Evolutionary conservation across 2,329 filamentous ascomycete species (phyloP), one percentile per base, ranked within the genome.

Genomic region (Verticillium isaacii): DNA sequence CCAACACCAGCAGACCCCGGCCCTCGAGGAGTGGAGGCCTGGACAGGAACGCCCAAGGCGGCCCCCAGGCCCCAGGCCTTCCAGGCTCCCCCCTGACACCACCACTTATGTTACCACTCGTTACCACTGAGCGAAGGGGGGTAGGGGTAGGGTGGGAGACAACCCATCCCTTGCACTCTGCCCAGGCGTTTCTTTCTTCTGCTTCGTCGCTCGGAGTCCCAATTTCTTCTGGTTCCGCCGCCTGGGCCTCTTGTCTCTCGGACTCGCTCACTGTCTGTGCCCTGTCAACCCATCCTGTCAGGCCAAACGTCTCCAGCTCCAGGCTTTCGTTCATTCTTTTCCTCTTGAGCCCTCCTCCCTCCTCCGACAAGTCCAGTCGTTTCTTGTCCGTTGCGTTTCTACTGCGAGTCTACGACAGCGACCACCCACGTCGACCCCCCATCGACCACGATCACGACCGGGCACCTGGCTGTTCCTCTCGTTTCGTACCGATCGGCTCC

Each of bases 181-280:
- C 25, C 56, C 56, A 12, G 36, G 56, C 56, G 36, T 41, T 45
- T 34, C 57, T 50, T 58, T 58, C 57, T 58, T 58, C 37, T 58
- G 57, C 57, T 41, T 58, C 57, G 57, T 45, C 57, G 57, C 57
- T 58, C 37, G 57, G 57, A 39, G 29, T 58, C 57, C 45, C 32
- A 58, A 58, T 58, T 58, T 58, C 57, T 58, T 52, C 37, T 39
- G 57, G 37, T 58, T 58, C 57, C 37, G 45, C 57, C 32, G 15
- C 34, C 55, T 57, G 57, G 37, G 15, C 57, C 57, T 58, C 25
- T 58, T 41, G 34, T 58, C 19, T 12, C 19, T 23, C 45, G 45
- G n/a, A 12, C 45, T 52, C 45, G 45, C 45, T 52, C 45, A 11
- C 5, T 23, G 45, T 52, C 45, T 52, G 45, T 52, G 45, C 45